Conservation (phyloP, 495 filamentous ascomycete genomes). For the Penicillium pancosmium region DNA sequence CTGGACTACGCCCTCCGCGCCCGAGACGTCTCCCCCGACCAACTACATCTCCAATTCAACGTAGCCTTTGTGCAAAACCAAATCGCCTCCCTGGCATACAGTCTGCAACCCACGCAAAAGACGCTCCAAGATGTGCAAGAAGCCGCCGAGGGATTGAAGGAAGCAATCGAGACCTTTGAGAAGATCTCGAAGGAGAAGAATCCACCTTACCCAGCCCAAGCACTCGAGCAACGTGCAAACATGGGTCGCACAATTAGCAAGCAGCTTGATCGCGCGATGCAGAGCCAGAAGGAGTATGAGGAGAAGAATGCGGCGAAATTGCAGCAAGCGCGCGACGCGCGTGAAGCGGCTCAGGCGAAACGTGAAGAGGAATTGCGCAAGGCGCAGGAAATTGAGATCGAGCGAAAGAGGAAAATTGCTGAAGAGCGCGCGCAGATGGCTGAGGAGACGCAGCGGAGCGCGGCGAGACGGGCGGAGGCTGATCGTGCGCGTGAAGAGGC, state of each 20-base stretch:
- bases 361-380: slow-evolving; percentile 73
- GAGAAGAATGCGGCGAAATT: slow-evolving; percentile 87
- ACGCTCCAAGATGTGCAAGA: slow-evolving; percentile 76
- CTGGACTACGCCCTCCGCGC: slow-evolving; percentile 90
- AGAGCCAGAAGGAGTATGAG: slow-evolving; percentile 88
- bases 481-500: slow-evolving; percentile 68
- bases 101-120: slow-evolving; percentile 71
- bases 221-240: slow-evolving; percentile 91
- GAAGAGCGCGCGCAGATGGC: slow-evolving; percentile 80
- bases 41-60: slow-evolving; percentile 93
- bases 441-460: slow-evolving; percentile 72
- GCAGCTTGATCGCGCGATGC: slow-evolving; percentile 82
- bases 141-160: slow-evolving; percentile 82
- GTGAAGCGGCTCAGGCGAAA: slow-evolving; percentile 73
- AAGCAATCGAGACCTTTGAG: slow-evolving; percentile 80
- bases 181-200: slow-evolving; percentile 79
- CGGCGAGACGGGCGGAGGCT: slow-evolving; percentile 70
- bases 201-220: slow-evolving; percentile 85
- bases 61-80: slow-evolving; percentile 97
- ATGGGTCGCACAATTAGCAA: slow-evolving; percentile 95
- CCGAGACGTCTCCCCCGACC: slow-evolving; percentile 74
- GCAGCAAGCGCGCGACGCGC: slow-evolving; percentile 68
- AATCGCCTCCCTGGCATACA: slow-evolving; percentile 79
- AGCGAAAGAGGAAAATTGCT: slow-evolving; percentile 73
- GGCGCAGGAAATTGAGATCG: slow-evolving; percentile 65